Evolutionary conservation across 1,284 basidiomycete species (phyloP).

Genomic region (Albatrellus sp.): DNA sequence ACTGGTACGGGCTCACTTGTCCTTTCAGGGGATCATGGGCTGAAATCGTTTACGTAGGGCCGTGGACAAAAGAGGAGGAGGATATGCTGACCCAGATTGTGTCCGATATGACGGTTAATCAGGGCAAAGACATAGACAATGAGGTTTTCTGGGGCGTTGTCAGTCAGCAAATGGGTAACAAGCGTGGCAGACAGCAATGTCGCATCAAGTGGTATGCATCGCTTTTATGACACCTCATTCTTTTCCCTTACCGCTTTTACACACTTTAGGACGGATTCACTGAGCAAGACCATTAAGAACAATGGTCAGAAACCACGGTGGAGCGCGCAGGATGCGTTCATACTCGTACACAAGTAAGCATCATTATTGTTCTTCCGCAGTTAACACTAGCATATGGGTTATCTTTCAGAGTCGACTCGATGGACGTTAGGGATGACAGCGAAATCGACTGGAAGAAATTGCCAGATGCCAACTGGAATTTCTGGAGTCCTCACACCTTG

Average conservation of each 20-base stretch:
- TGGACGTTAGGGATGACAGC: slow-evolving; percentile 66
- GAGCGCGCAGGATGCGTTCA: slow-evolving; percentile 61
- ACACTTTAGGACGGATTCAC: slow-evolving; percentile 50
- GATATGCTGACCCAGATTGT: slow-evolving; percentile 60
- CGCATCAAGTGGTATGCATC: slow-evolving; percentile 63
- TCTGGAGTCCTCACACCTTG: slow-evolving; percentile 69
- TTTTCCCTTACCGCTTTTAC: slow-evolving; percentile 3
- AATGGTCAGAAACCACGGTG: slow-evolving; percentile 59
- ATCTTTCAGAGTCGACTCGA: slow-evolving; percentile 45
- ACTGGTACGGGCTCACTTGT: slow-evolving; percentile 11
- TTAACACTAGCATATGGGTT: slow-evolving; percentile 1
- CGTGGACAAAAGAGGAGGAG: slow-evolving; percentile 67
- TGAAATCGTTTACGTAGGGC: slow-evolving; percentile 22
- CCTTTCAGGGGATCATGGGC: background rate
- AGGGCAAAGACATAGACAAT: slow-evolving; percentile 57
- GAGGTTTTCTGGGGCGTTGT: slow-evolving; percentile 76
- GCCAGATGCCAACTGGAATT: slow-evolving; percentile 61
- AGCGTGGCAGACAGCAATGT: slow-evolving; percentile 67
- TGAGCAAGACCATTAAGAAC: slow-evolving; percentile 60
- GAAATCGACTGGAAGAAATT: slow-evolving; percentile 76
- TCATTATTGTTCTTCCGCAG: background rate
- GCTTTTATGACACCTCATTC: background rate
- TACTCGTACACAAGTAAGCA: slow-evolving; percentile 68
- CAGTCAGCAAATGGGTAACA: slow-evolving; percentile 62
- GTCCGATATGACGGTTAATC: slow-evolving; percentile 52